These are phyloP conservation scores for Globisporangium splendens DNA, from an alignment of 352 stramenopile species.

Conservation along the genomic window DNA sequence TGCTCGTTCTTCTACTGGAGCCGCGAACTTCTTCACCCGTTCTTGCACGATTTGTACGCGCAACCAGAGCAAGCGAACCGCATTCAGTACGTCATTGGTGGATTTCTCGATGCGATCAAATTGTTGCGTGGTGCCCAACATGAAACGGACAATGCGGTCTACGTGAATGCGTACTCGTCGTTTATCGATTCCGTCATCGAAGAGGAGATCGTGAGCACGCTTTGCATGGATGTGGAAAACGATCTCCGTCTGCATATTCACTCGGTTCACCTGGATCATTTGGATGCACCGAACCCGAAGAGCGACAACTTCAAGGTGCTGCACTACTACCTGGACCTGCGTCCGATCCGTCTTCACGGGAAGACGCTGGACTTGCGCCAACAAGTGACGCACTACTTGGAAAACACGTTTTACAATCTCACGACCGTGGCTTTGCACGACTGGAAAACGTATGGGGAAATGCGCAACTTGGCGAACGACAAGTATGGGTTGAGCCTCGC, in stretches of 20 bases:
- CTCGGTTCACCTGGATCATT: slow-evolving; percentile 82
- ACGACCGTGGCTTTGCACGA: slow-evolving; percentile 94
- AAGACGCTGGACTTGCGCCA: slow-evolving; percentile 82
- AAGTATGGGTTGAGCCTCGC: slow-evolving; percentile 90
- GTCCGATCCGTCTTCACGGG: slow-evolving; percentile 86
- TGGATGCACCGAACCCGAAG: slow-evolving; percentile 85
- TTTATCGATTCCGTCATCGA: slow-evolving; percentile 84
- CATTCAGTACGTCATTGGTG: slow-evolving; percentile 79
- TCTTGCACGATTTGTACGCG: slow-evolving; percentile 81
- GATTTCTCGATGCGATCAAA: slow-evolving; percentile 77
- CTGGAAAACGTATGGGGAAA: slow-evolving; percentile 94
- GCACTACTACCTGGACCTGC: slow-evolving; percentile 83
- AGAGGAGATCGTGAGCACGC: slow-evolving; percentile 84
- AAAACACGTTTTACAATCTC: slow-evolving; percentile 94
- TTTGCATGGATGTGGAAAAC: slow-evolving; percentile 93
- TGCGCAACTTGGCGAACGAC: slow-evolving; percentile 91
- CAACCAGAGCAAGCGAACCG: slow-evolving; percentile 78
- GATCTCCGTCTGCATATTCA: slow-evolving; percentile 90
- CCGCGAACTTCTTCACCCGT: slow-evolving; percentile 82
- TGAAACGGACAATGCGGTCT: slow-evolving; percentile 62
- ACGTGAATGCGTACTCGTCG: slow-evolving; percentile 67
- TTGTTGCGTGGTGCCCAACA: slow-evolving; percentile 73
- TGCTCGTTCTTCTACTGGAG: slow-evolving; percentile 94
- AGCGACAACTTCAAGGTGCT: slow-evolving; percentile 79
- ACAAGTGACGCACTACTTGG: slow-evolving; percentile 91